Percentiles rank a stretch among this genome's conserved stretches.
phyloP scores from a whole-genome alignment of 257 asterid species.

The Echites panduratus region DNA sequence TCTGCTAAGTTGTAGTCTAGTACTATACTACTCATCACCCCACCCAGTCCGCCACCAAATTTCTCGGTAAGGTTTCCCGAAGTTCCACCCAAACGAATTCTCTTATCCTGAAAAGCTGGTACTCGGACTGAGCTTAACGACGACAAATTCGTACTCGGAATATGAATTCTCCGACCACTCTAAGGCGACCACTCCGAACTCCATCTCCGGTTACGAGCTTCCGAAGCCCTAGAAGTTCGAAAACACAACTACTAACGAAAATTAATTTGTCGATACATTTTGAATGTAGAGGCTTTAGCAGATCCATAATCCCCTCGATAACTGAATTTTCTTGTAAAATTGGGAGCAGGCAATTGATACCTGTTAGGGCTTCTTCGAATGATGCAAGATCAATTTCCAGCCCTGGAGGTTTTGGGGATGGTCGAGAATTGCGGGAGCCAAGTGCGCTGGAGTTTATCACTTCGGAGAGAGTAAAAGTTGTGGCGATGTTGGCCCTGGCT shows the following conservation, averaged over 20 bases:
- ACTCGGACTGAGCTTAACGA: not conserved
- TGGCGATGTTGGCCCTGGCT: conserved; percentile 89
- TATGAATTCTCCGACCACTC: conserved; percentile 18
- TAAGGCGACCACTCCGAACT: conserved; percentile 14
- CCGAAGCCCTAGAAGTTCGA: not conserved
- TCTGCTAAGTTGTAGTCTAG: not conserved
- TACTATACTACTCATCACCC: not conserved
- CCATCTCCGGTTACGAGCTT: not conserved
- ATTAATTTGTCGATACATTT: not conserved
- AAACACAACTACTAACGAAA: not conserved
- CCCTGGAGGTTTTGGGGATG: conserved; percentile 1
- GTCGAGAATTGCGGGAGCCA: conserved; percentile 31
- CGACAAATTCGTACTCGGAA: not conserved
- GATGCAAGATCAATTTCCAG: conserved; percentile 11
- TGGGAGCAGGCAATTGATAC: not conserved
- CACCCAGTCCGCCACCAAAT: not conserved
- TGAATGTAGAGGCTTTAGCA: not conserved
- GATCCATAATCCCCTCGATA: not conserved
- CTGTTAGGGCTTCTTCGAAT: conserved; percentile 19
- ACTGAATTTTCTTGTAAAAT: conserved; percentile 10
- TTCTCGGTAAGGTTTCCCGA: not conserved
- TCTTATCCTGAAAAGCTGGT: not conserved
- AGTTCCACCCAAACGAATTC: not conserved
- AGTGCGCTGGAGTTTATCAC: conserved; percentile 75
- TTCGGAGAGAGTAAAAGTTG: conserved; percentile 97